Percentiles rank a stretch among this genome's conserved stretches.
phyloP scores from a whole-genome alignment of 257 asterid genomes.

The Penstemon newberryi region DNA sequence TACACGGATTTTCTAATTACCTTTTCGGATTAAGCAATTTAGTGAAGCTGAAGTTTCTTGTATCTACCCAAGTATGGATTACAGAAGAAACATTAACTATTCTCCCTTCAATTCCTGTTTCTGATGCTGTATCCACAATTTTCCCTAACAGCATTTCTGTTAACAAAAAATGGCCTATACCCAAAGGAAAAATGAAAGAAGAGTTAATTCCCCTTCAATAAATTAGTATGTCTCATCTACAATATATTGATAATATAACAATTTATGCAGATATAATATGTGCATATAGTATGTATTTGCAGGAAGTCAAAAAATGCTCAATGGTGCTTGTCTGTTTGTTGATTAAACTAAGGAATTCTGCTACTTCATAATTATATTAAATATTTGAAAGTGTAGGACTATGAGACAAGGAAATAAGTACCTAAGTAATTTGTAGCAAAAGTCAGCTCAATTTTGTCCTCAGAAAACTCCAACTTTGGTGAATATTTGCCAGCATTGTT shows the following conservation, averaged over 20 bases:
- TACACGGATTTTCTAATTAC: constrained; percentile 34
- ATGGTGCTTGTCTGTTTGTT: no score
- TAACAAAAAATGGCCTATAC: constrained; percentile 76
- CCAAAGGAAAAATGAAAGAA: not conserved
- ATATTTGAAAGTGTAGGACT: not conserved
- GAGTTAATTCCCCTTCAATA: not conserved
- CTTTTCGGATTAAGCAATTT: constrained; percentile 67
- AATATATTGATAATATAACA: no score
- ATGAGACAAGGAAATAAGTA: constrained; percentile 15
- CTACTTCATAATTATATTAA: no score
- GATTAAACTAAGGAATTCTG: no score
- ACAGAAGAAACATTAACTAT: constrained; percentile 90
- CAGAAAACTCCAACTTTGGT: constrained; percentile 80
- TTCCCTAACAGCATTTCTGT: constrained; percentile 80
- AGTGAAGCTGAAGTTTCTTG: constrained; percentile 51
- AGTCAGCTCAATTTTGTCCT: constrained; percentile 91
- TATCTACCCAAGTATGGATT: constrained; percentile 77
- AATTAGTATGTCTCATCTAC: no score
- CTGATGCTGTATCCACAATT: constrained; percentile 81
- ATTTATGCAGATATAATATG: no score
- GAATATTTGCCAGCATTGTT: constrained; percentile 97
- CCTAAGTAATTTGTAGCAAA: constrained; percentile 93
- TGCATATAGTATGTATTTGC: no score
- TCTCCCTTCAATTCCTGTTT: constrained; percentile 71
- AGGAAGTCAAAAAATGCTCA: no score